These are phyloP conservation scores for Zygosaccharomyces lentus DNA, from an alignment of 805 yeast species.

Conservation along the genomic window DNA sequence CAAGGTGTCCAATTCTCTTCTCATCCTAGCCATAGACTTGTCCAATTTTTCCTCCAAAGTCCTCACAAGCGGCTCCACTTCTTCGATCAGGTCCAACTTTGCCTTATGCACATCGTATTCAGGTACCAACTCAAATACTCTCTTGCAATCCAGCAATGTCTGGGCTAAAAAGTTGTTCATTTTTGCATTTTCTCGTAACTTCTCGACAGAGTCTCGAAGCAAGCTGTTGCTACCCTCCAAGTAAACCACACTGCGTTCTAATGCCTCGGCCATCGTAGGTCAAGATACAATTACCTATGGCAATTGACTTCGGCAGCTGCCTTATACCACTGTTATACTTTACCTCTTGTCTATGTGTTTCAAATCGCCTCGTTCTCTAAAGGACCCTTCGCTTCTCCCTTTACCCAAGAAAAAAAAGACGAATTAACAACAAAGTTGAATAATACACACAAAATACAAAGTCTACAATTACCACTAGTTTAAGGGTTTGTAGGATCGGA, in stretches of 20 bases:
- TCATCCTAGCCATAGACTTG: slow-evolving; percentile 24
- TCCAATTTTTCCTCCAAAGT: slow-evolving; percentile 26
- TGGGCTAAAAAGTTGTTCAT: slow-evolving; percentile 23
- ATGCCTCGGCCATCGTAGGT: slow-evolving; percentile 22
- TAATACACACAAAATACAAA: not conserved
- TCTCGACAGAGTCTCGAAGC: slow-evolving; percentile 22
- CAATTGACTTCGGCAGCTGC: too few relatives aligned
- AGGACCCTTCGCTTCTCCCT: slow-evolving; percentile 1
- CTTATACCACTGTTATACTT: not conserved
- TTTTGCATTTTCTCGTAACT: slow-evolving; percentile 17
- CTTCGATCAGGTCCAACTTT: slow-evolving; percentile 31
- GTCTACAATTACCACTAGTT: not conserved
- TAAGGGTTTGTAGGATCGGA: not conserved
- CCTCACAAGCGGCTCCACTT: slow-evolving; percentile 31
- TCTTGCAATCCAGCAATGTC: slow-evolving; percentile 25
- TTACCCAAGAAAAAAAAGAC: not conserved
- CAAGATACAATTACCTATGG: not conserved
- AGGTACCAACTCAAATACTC: slow-evolving; percentile 30
- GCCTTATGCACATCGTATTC: slow-evolving; percentile 36
- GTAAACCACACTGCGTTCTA: slow-evolving; percentile 22
- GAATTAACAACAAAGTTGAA: not conserved
- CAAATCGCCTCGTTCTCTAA: not conserved
- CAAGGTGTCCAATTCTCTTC: slow-evolving; percentile 28
- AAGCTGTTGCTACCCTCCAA: slow-evolving; percentile 22
- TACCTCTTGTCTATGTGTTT: not conserved